Conservation (phyloP, 2,329 filamentous ascomycete genomes). For the Stachybotrys elegans region DNA sequence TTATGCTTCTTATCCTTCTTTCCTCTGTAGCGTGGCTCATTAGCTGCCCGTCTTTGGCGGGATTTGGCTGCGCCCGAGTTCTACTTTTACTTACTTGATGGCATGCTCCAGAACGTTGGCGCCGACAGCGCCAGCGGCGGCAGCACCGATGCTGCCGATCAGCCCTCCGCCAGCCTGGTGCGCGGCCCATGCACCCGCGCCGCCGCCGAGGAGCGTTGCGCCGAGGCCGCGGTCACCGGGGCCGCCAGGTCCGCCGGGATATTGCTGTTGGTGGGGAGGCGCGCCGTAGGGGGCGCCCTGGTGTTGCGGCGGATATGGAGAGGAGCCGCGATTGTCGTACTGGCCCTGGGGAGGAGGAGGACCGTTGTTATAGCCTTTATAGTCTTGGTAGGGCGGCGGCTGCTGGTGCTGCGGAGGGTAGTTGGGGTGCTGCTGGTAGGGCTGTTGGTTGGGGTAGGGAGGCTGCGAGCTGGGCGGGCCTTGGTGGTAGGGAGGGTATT, state of each 20-base stretch:
- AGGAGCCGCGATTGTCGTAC: conserved; percentile 10
- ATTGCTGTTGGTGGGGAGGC: conserved; percentile 16
- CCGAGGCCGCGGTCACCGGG: conserved; percentile 49
- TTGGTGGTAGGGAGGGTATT: conserved; percentile 14
- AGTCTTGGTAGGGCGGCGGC: too few species aligned
- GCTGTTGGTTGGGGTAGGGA: conserved; percentile 10
- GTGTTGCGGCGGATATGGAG: conserved; percentile 15
- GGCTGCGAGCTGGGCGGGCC: conserved; percentile 15
- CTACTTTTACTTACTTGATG: conserved; percentile 24
- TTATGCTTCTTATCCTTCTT: conserved; percentile 28
- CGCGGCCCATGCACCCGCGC: conserved; percentile 48
- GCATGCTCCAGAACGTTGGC: conserved; percentile 46
- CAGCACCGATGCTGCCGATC: conserved; percentile 45
- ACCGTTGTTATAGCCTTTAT: conserved; percentile 13
- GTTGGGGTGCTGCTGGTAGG: conserved; percentile 7
- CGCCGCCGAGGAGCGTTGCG: conserved; percentile 47
- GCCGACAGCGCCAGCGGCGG: conserved; percentile 48
- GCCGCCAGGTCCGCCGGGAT: conserved; percentile 18
- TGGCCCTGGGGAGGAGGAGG: conserved; percentile 9
- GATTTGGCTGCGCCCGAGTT: too few species aligned
- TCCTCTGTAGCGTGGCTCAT: too few species aligned
- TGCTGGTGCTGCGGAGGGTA: conserved; percentile 12
- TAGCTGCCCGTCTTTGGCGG: too few species aligned
- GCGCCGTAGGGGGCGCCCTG: conserved; percentile 18
- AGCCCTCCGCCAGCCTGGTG: conserved; percentile 49